Percentiles rank a stretch among this genome's conserved stretches.
Evolutionary conservation across 148 eudicot species (phyloP).

Genomic region (Rhododendron kiyosumense): DNA sequence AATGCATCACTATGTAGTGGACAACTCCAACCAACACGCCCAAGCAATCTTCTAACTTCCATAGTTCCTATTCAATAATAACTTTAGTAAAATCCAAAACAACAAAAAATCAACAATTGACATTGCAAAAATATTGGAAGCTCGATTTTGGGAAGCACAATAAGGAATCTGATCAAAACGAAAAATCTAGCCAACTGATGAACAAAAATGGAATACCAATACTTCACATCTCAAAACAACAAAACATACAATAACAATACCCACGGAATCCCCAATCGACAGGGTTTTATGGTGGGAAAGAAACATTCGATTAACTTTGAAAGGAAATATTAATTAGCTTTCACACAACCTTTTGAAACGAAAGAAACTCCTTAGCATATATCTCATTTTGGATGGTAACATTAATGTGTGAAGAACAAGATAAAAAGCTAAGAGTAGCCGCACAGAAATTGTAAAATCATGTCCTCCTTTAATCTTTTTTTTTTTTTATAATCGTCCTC

Average conservation of each 20-base stretch:
- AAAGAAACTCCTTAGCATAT: background rate
- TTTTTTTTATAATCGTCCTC: too few species aligned
- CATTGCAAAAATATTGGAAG: background rate
- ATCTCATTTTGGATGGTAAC: background rate
- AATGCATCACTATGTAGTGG: background rate
- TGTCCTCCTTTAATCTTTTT: background rate
- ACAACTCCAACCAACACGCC: background rate
- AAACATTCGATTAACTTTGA: background rate
- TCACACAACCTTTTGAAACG: background rate
- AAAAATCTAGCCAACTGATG: background rate
- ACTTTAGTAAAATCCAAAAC: background rate
- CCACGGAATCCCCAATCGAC: background rate
- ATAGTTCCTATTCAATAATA: background rate
- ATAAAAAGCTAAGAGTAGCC: background rate
- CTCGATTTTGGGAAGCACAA: background rate
- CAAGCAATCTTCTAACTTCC: background rate
- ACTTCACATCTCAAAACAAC: background rate
- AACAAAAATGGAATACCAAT: background rate
- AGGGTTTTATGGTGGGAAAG: background rate
- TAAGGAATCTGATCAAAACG: background rate
- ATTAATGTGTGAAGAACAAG: background rate
- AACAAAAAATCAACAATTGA: background rate
- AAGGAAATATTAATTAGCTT: background rate
- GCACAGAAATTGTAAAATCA: background rate
- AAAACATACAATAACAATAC: background rate